These are phyloP conservation scores for Calophaca sinica DNA, from an alignment of 306 rosid species.

Conservation along the genomic window DNA sequence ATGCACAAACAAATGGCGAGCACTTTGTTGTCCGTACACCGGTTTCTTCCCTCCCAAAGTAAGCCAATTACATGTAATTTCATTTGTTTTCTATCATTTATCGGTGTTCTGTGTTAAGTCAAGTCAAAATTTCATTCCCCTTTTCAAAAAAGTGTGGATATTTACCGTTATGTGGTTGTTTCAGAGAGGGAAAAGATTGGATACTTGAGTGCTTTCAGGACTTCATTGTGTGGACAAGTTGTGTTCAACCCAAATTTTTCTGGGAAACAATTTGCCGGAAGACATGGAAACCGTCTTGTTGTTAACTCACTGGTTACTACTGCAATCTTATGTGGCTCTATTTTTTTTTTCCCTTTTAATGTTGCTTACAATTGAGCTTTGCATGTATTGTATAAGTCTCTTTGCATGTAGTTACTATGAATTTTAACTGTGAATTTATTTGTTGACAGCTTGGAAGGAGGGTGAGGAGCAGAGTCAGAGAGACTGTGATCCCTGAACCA, in stretches of 20 bases:
- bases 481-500: slow-evolving; percentile 86
- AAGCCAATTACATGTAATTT: slow-evolving; percentile 46
- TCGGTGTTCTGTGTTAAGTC: slow-evolving; percentile 12
- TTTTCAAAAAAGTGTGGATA: slow-evolving; percentile 16
- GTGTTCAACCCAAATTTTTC: slow-evolving; percentile 44
- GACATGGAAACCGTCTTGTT: slow-evolving; percentile 50
- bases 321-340: too few species aligned
- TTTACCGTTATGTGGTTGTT: slow-evolving; percentile 38
- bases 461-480: slow-evolving; percentile 52
- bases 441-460: slow-evolving; percentile 76
- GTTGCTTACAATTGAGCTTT: slow-evolving; percentile 13
- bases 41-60: slow-evolving; percentile 65
- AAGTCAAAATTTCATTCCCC: slow-evolving; percentile 2
- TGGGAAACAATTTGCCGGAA: slow-evolving; percentile 47
- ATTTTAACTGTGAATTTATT: slow-evolving; percentile 38
- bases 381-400: slow-evolving; percentile 24
- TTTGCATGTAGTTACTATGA: slow-evolving; percentile 33
- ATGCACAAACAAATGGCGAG: slow-evolving; percentile 61
- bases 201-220: slow-evolving; percentile 52
- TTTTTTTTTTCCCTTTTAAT: not conserved
- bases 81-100: not conserved
- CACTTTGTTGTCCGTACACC: slow-evolving; percentile 66
- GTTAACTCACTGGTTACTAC: slow-evolving; percentile 69
- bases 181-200: slow-evolving; percentile 66
- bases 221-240: slow-evolving; percentile 63